Conservation (phyloP, 768 basidiomycete species). For the Pulveroboletus sp. region DNA sequence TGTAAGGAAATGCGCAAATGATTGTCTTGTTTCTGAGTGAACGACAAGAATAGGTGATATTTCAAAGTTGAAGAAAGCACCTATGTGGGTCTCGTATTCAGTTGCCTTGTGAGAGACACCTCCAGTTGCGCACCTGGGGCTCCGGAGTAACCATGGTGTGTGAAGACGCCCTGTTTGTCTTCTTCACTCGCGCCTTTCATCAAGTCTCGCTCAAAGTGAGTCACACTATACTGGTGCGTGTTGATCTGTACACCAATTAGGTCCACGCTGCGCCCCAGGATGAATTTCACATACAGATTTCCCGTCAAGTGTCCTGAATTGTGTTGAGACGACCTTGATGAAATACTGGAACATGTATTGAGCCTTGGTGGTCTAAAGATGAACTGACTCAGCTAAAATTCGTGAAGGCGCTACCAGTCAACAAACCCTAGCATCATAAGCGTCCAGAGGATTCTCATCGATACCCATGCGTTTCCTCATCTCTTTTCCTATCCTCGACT, state of each 20-base stretch:
- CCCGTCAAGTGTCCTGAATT: conserved; percentile 82
- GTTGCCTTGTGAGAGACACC: not conserved
- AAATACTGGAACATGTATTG: conserved; percentile 99
- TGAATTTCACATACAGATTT: conserved; percentile 46
- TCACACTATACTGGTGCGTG: conserved; percentile 93
- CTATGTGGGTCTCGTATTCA: conserved; percentile 28
- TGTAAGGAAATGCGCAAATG: conserved; percentile 97
- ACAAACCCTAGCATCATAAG: conserved; percentile 54
- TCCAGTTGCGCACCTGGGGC: conserved; percentile 52
- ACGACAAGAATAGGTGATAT: conserved; percentile 96
- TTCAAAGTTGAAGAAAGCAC: conserved; percentile 91
- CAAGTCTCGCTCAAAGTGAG: conserved; percentile 94
- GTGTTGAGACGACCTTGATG: conserved; percentile 97
- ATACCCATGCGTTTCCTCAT: conserved; percentile 78
- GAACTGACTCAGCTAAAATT: conserved; percentile 2
- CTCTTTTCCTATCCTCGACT: conserved; percentile 55
- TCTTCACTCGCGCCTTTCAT: conserved; percentile 57
- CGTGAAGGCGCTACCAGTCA: not conserved
- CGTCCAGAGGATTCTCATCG: conserved; percentile 72
- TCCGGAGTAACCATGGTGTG: conserved; percentile 73
- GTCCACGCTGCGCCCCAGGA: not conserved
- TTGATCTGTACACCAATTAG: conserved; percentile 51
- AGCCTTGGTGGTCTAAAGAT: conserved; percentile 61
- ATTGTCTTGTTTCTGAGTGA: conserved; percentile 87
- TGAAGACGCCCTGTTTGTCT: conserved; percentile 59